Evolutionary conservation across 192 early-diverging fungal genomes (phyloP).

Genomic region (Gamsiella multidivaricata): DNA sequence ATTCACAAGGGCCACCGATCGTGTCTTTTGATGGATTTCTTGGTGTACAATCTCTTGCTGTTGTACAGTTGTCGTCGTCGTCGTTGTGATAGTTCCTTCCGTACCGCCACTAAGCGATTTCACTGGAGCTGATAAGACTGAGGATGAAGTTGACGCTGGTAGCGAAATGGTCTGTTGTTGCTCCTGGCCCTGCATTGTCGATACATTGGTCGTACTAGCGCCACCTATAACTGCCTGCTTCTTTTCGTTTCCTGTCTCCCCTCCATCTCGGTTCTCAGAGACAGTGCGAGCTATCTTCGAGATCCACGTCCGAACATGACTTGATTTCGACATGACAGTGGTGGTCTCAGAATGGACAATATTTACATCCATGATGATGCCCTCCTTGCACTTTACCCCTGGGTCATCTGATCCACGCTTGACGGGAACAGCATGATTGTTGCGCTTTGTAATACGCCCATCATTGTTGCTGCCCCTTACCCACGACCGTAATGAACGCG

Average conservation of each 20-base stretch:
- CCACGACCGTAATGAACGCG: conserved; percentile 25
- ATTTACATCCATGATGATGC: conserved; percentile 1
- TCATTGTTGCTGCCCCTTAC: not conserved
- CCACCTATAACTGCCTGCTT: too few species aligned
- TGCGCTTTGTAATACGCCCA: not conserved
- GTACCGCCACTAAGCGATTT: too few species aligned
- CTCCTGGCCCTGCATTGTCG: not conserved
- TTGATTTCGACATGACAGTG: conserved; percentile 17
- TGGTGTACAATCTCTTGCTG: conserved; percentile 27
- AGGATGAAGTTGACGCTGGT: not conserved
- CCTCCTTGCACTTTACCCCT: not conserved
- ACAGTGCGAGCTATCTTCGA: conserved; percentile 26
- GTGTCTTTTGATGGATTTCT: conserved; percentile 36
- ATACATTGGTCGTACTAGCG: too few species aligned
- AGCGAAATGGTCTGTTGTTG: not conserved
- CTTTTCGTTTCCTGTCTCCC: not conserved
- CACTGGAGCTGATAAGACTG: too few species aligned
- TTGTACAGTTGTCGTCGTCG: not conserved
- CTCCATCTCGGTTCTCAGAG: not conserved
- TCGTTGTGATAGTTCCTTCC: not conserved
- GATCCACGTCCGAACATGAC: conserved; percentile 23
- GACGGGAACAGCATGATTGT: not conserved
- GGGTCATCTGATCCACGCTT: not conserved
- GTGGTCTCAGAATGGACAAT: conserved; percentile 4
- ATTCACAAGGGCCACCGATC: conserved; percentile 29